These are phyloP conservation scores for Wickerhamiella parazyma DNA, from an alignment of 805 yeast species.

Conservation along the genomic window DNA sequence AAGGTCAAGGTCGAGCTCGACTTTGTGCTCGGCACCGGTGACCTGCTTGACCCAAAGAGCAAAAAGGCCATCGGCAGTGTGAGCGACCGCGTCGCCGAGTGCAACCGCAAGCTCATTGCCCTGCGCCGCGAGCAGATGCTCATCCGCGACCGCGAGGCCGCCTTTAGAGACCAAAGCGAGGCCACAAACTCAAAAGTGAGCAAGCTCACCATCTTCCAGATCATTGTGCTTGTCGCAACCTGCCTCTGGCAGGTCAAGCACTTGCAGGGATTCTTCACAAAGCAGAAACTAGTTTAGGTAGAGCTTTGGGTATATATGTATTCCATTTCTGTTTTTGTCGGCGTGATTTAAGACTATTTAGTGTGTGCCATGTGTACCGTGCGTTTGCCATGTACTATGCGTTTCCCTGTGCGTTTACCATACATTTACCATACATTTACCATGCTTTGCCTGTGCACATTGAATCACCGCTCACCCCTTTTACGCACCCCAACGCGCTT, in stretches of 20 bases:
- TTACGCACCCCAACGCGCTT: too few relatives aligned
- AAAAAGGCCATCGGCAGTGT: slow-evolving; percentile 41
- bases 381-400: too few relatives aligned
- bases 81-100: slow-evolving; percentile 40
- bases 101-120: slow-evolving; percentile 43
- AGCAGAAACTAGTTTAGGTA: slow-evolving; percentile 61
- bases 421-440: too few relatives aligned
- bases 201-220: slow-evolving; percentile 61
- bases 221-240: slow-evolving; percentile 49
- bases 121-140: slow-evolving; percentile 52
- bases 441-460: too few relatives aligned
- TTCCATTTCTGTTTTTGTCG: not conserved
- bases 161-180: slow-evolving; percentile 68
- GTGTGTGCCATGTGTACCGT: too few relatives aligned
- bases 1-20: slow-evolving; percentile 62
- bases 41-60: slow-evolving; percentile 47
- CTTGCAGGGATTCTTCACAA: slow-evolving; percentile 68
- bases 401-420: too few relatives aligned
- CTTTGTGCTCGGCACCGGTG: slow-evolving; percentile 53
- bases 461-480: too few relatives aligned
- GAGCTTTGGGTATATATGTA: not conserved
- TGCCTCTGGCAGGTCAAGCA: slow-evolving; percentile 68
- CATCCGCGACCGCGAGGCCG: slow-evolving; percentile 53
- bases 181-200: slow-evolving; percentile 58
- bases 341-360: too few relatives aligned